Conservation (phyloP, 2,329 filamentous ascomycete species). For the Phaeomoniella chlamydospora region DNA sequence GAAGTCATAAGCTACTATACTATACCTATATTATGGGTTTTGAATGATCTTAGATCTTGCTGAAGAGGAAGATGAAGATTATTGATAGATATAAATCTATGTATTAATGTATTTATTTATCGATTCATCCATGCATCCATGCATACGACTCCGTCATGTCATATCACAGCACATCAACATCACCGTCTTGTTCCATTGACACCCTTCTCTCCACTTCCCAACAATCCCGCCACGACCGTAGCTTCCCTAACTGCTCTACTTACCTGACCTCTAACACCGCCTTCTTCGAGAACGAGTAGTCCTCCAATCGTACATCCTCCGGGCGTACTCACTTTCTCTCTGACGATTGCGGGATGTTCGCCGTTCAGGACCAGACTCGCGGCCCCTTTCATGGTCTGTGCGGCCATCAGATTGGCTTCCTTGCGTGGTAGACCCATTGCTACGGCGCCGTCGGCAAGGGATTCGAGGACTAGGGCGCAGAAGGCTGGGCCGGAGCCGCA, state of each 20-base stretch:
- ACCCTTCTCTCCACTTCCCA: conserved; percentile 21
- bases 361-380: conserved; percentile 42
- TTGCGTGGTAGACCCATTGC: conserved; percentile 47
- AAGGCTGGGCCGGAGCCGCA: conserved; percentile 46
- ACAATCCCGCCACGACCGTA: conserved; percentile 40
- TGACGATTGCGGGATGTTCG: conserved; percentile 44
- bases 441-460: conserved; percentile 45
- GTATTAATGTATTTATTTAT: background rate
- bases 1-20: too few relatives aligned
- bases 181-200: conserved; percentile 12
- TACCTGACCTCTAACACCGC: conserved; percentile 57
- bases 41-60: too few relatives aligned
- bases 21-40: too few relatives aligned
- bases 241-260: conserved; percentile 49
- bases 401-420: conserved; percentile 46
- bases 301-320: conserved; percentile 51
- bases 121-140: background rate
- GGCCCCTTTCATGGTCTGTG: conserved; percentile 47
- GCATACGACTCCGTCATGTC: background rate
- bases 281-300: conserved; percentile 57
- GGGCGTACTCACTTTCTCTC: conserved; percentile 47
- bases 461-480: conserved; percentile 43
- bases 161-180: background rate
- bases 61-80: background rate
- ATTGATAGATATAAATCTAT: background rate